Evolutionary conservation across 2,329 filamentous ascomycete genomes (phyloP).

Genomic region (Exophiala bonariae): DNA sequence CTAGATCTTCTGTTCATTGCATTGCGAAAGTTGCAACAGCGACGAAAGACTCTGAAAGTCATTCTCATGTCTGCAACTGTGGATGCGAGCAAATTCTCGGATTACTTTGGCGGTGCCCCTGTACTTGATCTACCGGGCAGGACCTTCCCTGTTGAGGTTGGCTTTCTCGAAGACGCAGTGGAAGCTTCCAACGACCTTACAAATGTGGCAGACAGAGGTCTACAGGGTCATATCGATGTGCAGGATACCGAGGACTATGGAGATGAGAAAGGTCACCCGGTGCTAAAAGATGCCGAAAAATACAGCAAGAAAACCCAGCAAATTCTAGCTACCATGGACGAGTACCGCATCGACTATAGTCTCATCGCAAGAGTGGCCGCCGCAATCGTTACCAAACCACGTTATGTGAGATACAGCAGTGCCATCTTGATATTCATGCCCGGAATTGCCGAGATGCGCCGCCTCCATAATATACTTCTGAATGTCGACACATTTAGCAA

Average conservation of each 20-base stretch:
- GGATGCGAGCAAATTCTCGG: constrained; percentile 86
- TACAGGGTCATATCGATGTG: constrained; percentile 31
- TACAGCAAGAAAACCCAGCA: constrained; percentile 77
- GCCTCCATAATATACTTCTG: constrained; percentile 79
- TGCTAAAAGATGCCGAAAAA: constrained; percentile 33
- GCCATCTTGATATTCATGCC: constrained; percentile 94
- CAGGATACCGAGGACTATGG: constrained; percentile 47
- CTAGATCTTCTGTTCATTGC: constrained; percentile 95
- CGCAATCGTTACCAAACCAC: constrained; percentile 68
- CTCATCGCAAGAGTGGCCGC: constrained; percentile 78
- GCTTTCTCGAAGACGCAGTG: constrained; percentile 88
- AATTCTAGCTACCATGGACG: constrained; percentile 75
- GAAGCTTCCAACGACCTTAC: constrained; percentile 77
- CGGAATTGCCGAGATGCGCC: constrained; percentile 88
- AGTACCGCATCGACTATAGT: constrained; percentile 88
- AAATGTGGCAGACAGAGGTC: constrained; percentile 28
- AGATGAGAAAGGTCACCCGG: constrained; percentile 23
- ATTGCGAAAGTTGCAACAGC: constrained; percentile 75
- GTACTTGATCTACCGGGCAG: constrained; percentile 88
- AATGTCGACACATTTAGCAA: constrained; percentile 73
- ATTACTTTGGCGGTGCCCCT: constrained; percentile 77
- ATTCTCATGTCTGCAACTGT: constrained; percentile 98
- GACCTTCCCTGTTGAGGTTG: constrained; percentile 87
- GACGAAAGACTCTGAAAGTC: constrained; percentile 81
- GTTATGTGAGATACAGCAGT: constrained; percentile 73